phyloP scores from a whole-genome alignment of 768 basidiomycete genomes.

The Boletus edulis region DNA sequence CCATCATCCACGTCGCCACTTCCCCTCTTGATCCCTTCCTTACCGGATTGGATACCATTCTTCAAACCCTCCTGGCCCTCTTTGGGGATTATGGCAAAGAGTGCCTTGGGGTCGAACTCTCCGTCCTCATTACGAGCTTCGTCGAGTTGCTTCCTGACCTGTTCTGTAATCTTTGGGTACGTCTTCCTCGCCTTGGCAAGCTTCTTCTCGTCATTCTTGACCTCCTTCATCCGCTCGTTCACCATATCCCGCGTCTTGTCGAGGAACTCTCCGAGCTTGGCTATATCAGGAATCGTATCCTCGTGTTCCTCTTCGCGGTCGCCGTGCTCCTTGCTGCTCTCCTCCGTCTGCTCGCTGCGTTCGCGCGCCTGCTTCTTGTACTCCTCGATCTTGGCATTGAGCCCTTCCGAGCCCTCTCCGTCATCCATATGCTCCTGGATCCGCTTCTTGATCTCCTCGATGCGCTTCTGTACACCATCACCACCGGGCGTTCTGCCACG shows the following conservation, averaged over 20 bases:
- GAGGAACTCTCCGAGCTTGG: slow-evolving; percentile 13
- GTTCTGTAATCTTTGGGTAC: slow-evolving; percentile 12
- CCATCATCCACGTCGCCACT: background rate
- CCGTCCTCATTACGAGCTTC: slow-evolving; percentile 1
- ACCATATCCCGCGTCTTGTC: slow-evolving; percentile 20
- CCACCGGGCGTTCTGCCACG: background rate
- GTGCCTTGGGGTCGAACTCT: slow-evolving; percentile 2
- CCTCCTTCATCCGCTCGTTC: slow-evolving; percentile 12
- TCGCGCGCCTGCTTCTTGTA: slow-evolving; percentile 1
- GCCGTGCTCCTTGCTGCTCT: background rate
- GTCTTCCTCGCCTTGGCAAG: slow-evolving; percentile 14
- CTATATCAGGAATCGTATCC: slow-evolving; percentile 2
- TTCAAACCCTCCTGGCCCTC: slow-evolving; percentile 1
- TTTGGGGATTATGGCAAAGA: slow-evolving; percentile 10
- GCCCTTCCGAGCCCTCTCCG: slow-evolving; percentile 1
- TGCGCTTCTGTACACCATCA: background rate
- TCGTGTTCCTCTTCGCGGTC: background rate
- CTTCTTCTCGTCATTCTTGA: slow-evolving; percentile 18
- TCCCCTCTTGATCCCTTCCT: slow-evolving; percentile 2
- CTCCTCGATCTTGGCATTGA: slow-evolving; percentile 7
- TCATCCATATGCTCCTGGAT: background rate
- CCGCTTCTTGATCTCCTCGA: slow-evolving; percentile 4
- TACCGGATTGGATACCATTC: background rate
- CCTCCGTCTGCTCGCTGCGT: background rate
- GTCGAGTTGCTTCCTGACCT: slow-evolving; percentile 11